Evolutionary conservation across 192 early-diverging fungal species (phyloP), one percentile per base, ranked within the genome.

Genomic region (Umbelopsis isabellina): DNA sequence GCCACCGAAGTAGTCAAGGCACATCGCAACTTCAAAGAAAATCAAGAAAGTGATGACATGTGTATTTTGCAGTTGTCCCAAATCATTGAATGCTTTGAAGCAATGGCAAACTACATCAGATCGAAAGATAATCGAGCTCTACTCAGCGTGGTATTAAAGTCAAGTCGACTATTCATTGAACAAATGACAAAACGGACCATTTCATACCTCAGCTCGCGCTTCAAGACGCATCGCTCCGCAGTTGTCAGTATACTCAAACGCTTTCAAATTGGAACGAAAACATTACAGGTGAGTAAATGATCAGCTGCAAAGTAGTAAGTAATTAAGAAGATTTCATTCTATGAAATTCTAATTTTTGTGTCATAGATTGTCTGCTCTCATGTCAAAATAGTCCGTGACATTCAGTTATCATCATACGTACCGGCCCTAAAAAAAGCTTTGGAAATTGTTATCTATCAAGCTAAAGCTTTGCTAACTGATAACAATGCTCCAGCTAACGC

Each of bases 301-400:
- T 25, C 12, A 3, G 65, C 15, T 20, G 37, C 20, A 30, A 18
- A 37, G 1, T 46, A 2, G 37, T 16, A 35, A 7, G 12, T 18
- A 16, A 20, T 1, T 5, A 0, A 49, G 3, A 30, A 8, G 7
- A 12, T 11, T 35, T 61, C 2, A 6, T 35, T 16, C 21, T 30
- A 30, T n/a, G 27, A 3, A 2, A 33, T 16, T 30, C 52, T 7
- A 27, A 13, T 7, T n/a, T 22, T 3, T 11, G 25, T 73, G 3
- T 35, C 77, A 41, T 86, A 94, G 83, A 85, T 75, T 66, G 87
- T 94, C 21, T 94, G 92, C 67, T 86, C 86, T 41, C 91, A 94
- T 73, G 90, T 89, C 16, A 94, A 94, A 66, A 87, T 85, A 10
- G 80, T 81, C 4, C 88, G 87, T 71, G 91, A 94, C 51, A 79